Conservation (phyloP, 192 early-diverging fungal genomes). For the Gonapodya prolifera region DNA sequence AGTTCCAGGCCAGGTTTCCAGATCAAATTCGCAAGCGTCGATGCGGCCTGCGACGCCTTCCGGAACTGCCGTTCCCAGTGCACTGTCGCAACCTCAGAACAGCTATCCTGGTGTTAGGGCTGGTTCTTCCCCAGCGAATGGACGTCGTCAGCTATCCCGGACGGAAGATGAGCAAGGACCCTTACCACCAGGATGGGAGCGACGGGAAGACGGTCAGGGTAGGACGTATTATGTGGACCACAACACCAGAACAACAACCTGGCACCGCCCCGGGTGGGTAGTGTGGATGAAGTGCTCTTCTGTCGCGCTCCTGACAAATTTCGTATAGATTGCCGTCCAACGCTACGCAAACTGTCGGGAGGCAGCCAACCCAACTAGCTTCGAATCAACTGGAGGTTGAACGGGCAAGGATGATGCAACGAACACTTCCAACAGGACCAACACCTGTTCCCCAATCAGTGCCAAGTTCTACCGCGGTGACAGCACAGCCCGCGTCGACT, state of each 20-base stretch:
- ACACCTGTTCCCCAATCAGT: not conserved
- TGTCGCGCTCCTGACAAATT: not conserved
- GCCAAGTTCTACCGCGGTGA: not conserved
- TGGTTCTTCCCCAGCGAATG: not conserved
- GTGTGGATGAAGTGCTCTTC: not conserved
- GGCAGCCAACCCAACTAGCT: not conserved
- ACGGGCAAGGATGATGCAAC: not conserved
- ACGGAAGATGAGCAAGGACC: slow-evolving; percentile 46
- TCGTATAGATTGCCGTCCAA: not conserved
- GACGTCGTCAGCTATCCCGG: slow-evolving; percentile 20
- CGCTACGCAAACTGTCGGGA: not conserved
- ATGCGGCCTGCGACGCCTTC: slow-evolving; percentile 8
- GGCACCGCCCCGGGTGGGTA: slow-evolving; percentile 52
- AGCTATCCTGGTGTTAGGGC: not conserved
- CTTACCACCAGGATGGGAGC: slow-evolving; percentile 69
- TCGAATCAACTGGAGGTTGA: not conserved
- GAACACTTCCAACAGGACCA: not conserved
- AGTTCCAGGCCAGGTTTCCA: not conserved
- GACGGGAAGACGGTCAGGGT: slow-evolving; percentile 82
- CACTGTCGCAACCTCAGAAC: slow-evolving; percentile 3
- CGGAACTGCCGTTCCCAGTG: slow-evolving; percentile 11
- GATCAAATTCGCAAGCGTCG: slow-evolving; percentile 8
- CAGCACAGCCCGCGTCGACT: not conserved
- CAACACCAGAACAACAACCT: slow-evolving; percentile 89
- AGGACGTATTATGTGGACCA: slow-evolving; percentile 98